Evolutionary conservation across 768 basidiomycete species (phyloP).

Genomic region (Xerocomus spinulosus): DNA sequence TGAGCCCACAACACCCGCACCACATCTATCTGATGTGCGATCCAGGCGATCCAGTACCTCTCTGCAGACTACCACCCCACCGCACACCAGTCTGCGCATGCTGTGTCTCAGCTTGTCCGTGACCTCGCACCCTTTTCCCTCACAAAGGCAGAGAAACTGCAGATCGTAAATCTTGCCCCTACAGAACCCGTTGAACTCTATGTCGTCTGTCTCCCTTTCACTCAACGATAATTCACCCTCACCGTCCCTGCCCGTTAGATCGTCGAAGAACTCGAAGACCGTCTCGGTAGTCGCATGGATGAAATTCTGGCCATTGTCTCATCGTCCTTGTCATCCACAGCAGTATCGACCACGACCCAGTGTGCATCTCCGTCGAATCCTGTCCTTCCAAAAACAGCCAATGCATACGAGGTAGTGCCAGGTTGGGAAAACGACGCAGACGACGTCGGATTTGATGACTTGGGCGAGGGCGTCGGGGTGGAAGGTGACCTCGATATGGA

Average conservation of each 20-base stretch:
- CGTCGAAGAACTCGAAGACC: slow-evolving; percentile 86
- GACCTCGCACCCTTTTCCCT: slow-evolving; percentile 63
- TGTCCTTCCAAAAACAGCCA: slow-evolving; percentile 1
- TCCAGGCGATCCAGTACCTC: slow-evolving; percentile 82
- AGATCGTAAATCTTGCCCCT: slow-evolving; percentile 87
- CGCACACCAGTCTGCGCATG: slow-evolving; percentile 54
- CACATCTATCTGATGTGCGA: background rate
- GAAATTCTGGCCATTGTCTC: slow-evolving; percentile 60
- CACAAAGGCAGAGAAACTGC: slow-evolving; percentile 89
- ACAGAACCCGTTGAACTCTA: slow-evolving; percentile 81
- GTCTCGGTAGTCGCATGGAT: slow-evolving; percentile 66
- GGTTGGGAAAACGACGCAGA: slow-evolving; percentile 38
- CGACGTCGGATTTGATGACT: slow-evolving; percentile 60
- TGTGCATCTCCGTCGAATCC: background rate
- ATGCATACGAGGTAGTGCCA: slow-evolving; percentile 24
- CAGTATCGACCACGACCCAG: background rate
- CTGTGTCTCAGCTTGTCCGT: slow-evolving; percentile 62
- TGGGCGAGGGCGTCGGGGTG: slow-evolving; percentile 59
- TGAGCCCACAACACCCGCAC: slow-evolving; percentile 1
- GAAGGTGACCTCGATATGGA: slow-evolving; percentile 70
- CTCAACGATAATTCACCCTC: background rate
- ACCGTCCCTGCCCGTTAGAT: slow-evolving; percentile 47
- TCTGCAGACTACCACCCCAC: slow-evolving; percentile 71
- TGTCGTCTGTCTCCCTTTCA: slow-evolving; percentile 53
- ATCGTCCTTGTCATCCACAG: slow-evolving; percentile 30